Base-by-base conservation (phyloP, 2,329 filamentous ascomycete genomes). In the Alternaria gansuensis region DNA sequence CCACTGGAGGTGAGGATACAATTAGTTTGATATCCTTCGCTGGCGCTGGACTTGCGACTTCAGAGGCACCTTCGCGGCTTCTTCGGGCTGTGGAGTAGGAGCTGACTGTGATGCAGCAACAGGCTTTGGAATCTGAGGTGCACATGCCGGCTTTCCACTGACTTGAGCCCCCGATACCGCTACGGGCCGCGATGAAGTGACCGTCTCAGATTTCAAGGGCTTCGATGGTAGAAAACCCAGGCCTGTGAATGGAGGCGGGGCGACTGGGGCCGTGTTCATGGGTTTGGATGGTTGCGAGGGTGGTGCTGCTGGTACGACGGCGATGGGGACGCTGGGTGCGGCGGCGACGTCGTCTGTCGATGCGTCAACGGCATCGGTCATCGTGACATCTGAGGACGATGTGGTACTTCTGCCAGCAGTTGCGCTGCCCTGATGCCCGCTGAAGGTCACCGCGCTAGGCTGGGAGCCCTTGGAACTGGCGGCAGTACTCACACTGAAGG, bases 331-430 rank as follows among this genome's bases (percentile, higher is more conserved):
- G 8, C 6, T n/a, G 2, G 21, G 21, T 5, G 31, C 0, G 13
- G 29, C 14, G 17, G 21, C 21, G 21, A 17, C 21, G 5, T 48
- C 29, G 31, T n/a, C 14, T 46, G 5, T 3, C n/a, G 0, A 46
- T 14, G 1, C 4, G 1, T 46, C 29, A 0, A 13, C 2, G 1
- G 21, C 29, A 1, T 46, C 17, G 0, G 2, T 1, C 29, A 36
- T 48, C 21, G 24, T 8, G 29, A 48, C 2, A 23, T 48, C 44
- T 34, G 29, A 14, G 2, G 29, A 24, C 17, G 17, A 34, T 21
- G 23, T 21, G 3, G 13, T 8, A 24, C 23, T 39, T 10, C 11
- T 11, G 14, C 0, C 5, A 1, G 8, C 13, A n/a, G 21, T 48
- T 2, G 29, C 13, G 46, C 10, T 28, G 23, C 33, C 9, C 7